Conservation (phyloP, 352 stramenopile genomes). For the Phytopythium sindhum region DNA sequence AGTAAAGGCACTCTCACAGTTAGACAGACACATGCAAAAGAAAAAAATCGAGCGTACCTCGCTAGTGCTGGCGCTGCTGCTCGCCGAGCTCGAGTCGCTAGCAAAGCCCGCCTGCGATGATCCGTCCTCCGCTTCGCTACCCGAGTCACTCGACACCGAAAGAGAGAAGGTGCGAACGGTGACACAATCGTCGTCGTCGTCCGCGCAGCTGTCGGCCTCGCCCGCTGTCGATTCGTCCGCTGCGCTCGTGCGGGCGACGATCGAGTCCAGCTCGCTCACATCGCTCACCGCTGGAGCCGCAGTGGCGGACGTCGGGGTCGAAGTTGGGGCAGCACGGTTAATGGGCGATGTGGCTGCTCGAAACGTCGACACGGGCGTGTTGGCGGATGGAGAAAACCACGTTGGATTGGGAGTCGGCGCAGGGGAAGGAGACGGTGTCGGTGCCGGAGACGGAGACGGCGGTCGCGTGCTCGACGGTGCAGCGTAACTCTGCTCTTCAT, state of each 20-base stretch:
- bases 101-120: background rate
- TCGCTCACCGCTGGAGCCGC: background rate
- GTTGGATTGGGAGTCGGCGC: background rate
- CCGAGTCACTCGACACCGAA: background rate
- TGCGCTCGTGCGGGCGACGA: background rate
- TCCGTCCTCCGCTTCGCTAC: background rate
- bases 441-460: background rate
- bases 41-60: background rate
- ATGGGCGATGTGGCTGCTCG: background rate
- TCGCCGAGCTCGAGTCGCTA: background rate
- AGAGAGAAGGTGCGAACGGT: constrained; percentile 3
- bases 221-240: background rate
- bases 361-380: background rate
- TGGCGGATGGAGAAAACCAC: background rate
- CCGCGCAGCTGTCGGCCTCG: background rate
- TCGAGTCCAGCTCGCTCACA: background rate
- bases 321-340: background rate
- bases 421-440: background rate
- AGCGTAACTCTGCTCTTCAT: background rate
- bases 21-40: background rate
- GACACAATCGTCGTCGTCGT: constrained; percentile 1
- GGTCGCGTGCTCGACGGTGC: background rate
- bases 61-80: background rate
- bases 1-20: background rate
- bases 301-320: background rate